phyloP scores from a whole-genome alignment of 176 grass and related monocot species.

The Paspalum vaginatum region DNA sequence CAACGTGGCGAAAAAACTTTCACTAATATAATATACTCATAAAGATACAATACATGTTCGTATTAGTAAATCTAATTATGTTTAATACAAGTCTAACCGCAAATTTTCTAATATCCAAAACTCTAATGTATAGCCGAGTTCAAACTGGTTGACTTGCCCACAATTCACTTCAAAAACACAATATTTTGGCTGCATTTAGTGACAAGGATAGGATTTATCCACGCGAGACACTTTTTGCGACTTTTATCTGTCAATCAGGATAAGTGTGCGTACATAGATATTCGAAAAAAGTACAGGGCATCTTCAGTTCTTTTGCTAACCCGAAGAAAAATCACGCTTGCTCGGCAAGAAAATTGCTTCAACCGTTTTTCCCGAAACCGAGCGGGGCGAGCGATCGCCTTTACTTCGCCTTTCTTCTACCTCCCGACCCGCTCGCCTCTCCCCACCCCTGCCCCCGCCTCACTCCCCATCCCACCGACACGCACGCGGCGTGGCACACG shows the following conservation, averaged over 20 bases:
- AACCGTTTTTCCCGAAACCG: not conserved
- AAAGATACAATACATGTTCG: too few relatives aligned
- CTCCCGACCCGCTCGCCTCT: constrained; percentile 20
- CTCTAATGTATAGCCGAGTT: not conserved
- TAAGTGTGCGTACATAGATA: too few relatives aligned
- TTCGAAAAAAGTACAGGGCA: too few relatives aligned
- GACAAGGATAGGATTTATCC: too few relatives aligned
- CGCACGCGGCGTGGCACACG: not conserved
- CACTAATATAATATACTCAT: too few relatives aligned
- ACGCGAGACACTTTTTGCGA: too few relatives aligned
- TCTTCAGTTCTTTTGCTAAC: too few relatives aligned
- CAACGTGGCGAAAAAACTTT: too few relatives aligned
- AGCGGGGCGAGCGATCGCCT: not conserved
- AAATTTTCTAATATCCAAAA: not conserved
- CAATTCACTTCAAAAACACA: not conserved
- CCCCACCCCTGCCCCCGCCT: not conserved
- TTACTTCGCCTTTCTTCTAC: constrained; percentile 34
- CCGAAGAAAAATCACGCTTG: not conserved
- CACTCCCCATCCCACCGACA: constrained; percentile 55
- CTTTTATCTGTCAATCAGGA: too few relatives aligned
- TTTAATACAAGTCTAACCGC: not conserved
- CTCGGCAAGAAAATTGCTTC: not conserved
- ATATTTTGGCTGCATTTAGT: not conserved
- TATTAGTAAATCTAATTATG: not conserved
- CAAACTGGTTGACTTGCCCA: not conserved